These are phyloP conservation scores for Mycena rebaudengoi DNA, from an alignment of 768 basidiomycete species.

Conservation along the genomic window DNA sequence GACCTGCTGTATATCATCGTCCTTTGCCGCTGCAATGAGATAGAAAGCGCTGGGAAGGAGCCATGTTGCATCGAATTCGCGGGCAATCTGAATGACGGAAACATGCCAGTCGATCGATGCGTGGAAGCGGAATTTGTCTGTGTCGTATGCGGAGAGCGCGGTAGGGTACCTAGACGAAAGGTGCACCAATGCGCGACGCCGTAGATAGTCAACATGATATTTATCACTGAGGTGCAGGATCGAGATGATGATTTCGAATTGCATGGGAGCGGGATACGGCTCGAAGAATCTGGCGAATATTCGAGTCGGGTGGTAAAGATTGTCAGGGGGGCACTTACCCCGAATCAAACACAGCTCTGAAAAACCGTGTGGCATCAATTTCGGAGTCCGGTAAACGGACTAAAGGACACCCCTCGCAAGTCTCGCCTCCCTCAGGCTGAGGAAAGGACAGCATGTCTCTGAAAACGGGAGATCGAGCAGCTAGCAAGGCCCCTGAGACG, in stretches of 20 bases:
- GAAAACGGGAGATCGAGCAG: background rate
- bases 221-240: background rate
- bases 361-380: background rate
- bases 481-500: background rate
- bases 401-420: background rate
- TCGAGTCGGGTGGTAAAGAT: no score
- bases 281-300: background rate
- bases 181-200: background rate
- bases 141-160: background rate
- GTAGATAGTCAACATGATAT: background rate
- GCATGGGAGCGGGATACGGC: background rate
- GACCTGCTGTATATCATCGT: no score
- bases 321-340: no score
- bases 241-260: background rate
- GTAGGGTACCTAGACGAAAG: background rate
- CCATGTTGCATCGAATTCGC: constrained; percentile 19
- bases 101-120: no score
- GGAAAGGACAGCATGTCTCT: background rate
- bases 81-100: constrained; percentile 8
- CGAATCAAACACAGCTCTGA: background rate
- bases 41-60: constrained; percentile 15
- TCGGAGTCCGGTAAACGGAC: background rate
- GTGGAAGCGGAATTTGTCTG: no score
- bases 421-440: background rate
- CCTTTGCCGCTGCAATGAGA: no score